Conservation (phyloP, 352 stramenopile species). For the Globisporangium nagaii region DNA sequence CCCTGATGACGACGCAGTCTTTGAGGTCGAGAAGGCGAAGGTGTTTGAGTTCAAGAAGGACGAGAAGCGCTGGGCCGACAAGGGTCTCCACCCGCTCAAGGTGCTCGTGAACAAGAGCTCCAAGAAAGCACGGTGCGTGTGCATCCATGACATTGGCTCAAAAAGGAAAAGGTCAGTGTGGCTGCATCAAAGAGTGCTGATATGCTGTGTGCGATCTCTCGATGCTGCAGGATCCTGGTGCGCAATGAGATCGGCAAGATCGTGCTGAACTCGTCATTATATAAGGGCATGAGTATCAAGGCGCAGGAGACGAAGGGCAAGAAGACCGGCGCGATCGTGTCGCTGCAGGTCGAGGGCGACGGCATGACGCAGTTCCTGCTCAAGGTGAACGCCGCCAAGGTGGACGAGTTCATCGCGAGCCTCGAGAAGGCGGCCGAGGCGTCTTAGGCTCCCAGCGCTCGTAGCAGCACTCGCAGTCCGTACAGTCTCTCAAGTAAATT, state of each 20-base stretch:
- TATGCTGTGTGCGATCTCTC: neutral
- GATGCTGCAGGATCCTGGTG: slow-evolving; percentile 49
- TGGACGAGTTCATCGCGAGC: slow-evolving; percentile 55
- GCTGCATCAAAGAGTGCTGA: too few relatives aligned
- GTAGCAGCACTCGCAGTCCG: neutral
- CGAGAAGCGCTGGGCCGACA: slow-evolving; percentile 86
- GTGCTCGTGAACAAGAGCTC: slow-evolving; percentile 71
- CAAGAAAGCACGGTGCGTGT: slow-evolving; percentile 49
- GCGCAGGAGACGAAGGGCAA: slow-evolving; percentile 71
- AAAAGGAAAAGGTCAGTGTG: too few relatives aligned
- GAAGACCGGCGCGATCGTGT: slow-evolving; percentile 61
- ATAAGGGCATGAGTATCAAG: slow-evolving; percentile 69
- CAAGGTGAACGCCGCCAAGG: slow-evolving; percentile 62
- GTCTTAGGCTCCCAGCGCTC: neutral
- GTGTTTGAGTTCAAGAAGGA: slow-evolving; percentile 84
- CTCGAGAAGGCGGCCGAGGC: slow-evolving; percentile 29
- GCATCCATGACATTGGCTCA: neutral
- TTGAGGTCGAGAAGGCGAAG: slow-evolving; percentile 75
- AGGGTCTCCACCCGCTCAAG: slow-evolving; percentile 75
- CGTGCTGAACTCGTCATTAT: slow-evolving; percentile 76
- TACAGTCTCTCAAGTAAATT: too few relatives aligned
- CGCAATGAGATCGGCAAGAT: slow-evolving; percentile 87
- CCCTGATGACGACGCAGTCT: slow-evolving; percentile 65
- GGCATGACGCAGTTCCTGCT: slow-evolving; percentile 65
- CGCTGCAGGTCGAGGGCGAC: slow-evolving; percentile 57